Base-by-base conservation (phyloP, 768 basidiomycete genomes). In the Gautieria morchelliformis region DNA sequence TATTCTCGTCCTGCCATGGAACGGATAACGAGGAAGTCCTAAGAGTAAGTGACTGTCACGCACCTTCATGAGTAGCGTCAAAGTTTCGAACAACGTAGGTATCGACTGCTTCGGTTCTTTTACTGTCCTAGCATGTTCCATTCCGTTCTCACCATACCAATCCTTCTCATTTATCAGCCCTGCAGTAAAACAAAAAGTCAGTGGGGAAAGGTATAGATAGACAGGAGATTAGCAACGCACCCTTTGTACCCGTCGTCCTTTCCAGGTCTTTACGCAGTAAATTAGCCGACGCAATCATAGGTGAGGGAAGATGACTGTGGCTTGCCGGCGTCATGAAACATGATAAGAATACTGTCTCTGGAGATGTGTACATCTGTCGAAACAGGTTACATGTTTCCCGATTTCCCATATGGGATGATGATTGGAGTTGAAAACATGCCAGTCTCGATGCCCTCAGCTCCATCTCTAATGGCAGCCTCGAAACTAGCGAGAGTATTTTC, bases 401-500 rank as follows among this genome's bases (percentile, higher is more conserved):
- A 15, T 22, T 40, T 53, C 52, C 52, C 24, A 12, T 27, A 41
- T 33, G 27, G 55, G 49, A 33, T 11, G 39, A 59, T 22, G 33
- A 49, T 22, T 27, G 20, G 48, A 49, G 19, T 49, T 68, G 65
- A 75, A 74, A n/a, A 76, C 72, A 59, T 93, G 96, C 95, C 94
- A 69, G 90, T 93, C 80, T 99, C 95, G 66, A 99, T 95, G 62
- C 84, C 94, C 69, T 99, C 93, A 47, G 93, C 87, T 59, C 95
- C 95, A 74, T 96, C 93, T 48, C 84, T 83, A 60, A 96, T 92
- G 67, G 95, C 95, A 61, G 89, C 89, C 68, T 91, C 85, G 72
- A 98, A 98, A 73, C 89, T 92, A 37, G 90, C 90, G 61, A 93
- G 80, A 50, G 93, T 95, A 76, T 98, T 98, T 72, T 98, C 95